Conservation (phyloP, 139 green algal genomes). For the Chloropicon primus region DNA sequence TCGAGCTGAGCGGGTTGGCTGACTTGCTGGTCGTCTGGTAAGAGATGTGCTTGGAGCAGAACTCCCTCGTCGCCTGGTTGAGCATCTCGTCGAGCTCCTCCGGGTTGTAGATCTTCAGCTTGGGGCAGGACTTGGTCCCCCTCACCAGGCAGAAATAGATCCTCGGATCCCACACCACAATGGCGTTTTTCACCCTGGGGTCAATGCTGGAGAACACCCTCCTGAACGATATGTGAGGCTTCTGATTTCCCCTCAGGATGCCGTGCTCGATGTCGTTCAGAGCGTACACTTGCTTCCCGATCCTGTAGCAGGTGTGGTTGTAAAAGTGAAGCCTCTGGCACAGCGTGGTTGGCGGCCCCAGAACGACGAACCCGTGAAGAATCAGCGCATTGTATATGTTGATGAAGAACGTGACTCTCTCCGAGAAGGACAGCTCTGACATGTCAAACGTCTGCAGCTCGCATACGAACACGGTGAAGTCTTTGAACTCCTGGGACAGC, state of each 20-base stretch:
- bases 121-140: slow-evolving; percentile 17
- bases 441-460: slow-evolving; percentile 17
- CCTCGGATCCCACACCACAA: slow-evolving; percentile 25
- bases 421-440: slow-evolving; percentile 5
- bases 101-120: slow-evolving; percentile 9
- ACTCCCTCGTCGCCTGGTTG: neutral
- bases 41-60: neutral
- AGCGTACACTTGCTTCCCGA: slow-evolving; percentile 14
- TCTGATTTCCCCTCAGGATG: slow-evolving; percentile 21
- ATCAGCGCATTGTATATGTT: slow-evolving; percentile 28
- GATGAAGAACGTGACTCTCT: slow-evolving; percentile 28
- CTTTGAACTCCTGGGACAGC: slow-evolving; percentile 10
- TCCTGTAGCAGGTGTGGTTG: slow-evolving; percentile 14
- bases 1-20: neutral
- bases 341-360: slow-evolving; percentile 16
- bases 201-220: slow-evolving; percentile 11
- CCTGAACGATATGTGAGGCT: slow-evolving; percentile 9
- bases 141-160: slow-evolving; percentile 28
- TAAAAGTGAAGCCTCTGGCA: slow-evolving; percentile 22
- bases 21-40: neutral
- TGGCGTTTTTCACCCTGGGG: slow-evolving; percentile 4
- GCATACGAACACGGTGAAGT: slow-evolving; percentile 4
- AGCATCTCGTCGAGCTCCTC: slow-evolving; percentile 3
- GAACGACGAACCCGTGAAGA: slow-evolving; percentile 20
- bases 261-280: slow-evolving; percentile 29